Evolutionary conservation across 2,329 filamentous ascomycete genomes (phyloP), one percentile per base, ranked within the genome.

Genomic region (Neonectria magnoliae): DNA sequence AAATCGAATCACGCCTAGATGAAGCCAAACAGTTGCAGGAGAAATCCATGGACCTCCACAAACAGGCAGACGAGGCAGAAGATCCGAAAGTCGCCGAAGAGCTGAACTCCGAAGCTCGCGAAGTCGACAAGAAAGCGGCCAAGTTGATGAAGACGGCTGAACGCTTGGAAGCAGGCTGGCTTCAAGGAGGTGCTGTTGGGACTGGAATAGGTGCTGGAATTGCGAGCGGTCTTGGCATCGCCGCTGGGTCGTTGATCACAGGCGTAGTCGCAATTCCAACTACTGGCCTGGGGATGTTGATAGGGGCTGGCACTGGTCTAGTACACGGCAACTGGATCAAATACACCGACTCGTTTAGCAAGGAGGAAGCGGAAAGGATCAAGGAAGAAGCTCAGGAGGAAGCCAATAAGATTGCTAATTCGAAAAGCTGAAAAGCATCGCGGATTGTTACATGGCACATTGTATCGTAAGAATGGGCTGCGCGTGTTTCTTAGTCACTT

Each of bases 121-220:
- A 72, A 25, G 60, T 62, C 1, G 69, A 71, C 18, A 71, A 71
- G 14, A 71, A 69, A 13, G 69, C 69, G 0, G 69, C 69, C 5
- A 71, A 71, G 50, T 52, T 71, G 0, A 71, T 71, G 69, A 72
- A 71, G 27, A 72, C 66, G 3, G 69, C 69, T 0, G 69, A 71
- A 0, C 42, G 69, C 2, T 36, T 71, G 0, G 60, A 71, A n/a
- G 66, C 69, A 2, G 69, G 69, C 1, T 71, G 69, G 69, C 16
- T 71, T 3, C 69, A 71, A 31, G 69, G 69, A n/a, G 70, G 70
- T n/a, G 70, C 69, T 0, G 54, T 72, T 47, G 70, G 70, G 1
- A 65, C 68, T 10, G 70, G 70, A 0, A 71, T 71, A 14, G 70
- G 70, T 0, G 66, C 60, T 16, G 70, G 70, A n/a, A 67, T 71